Evolutionary conservation across 352 stramenopile genomes (phyloP).

Genomic region (Globisporangium splendens): DNA sequence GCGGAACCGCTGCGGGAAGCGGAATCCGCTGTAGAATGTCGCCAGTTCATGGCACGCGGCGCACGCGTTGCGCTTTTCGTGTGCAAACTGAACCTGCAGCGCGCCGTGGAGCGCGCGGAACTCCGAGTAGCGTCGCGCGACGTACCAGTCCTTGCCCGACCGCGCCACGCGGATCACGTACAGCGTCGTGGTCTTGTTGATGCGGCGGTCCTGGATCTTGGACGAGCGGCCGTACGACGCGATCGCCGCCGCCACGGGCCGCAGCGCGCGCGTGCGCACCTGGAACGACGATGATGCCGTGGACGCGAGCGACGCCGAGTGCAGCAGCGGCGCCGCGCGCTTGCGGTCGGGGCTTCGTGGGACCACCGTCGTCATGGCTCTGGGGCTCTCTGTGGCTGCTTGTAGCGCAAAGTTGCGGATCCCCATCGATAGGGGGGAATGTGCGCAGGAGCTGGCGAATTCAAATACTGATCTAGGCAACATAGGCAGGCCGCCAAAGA

Average conservation of each 20-base stretch:
- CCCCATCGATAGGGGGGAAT: too few relatives aligned
- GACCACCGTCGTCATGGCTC: too few relatives aligned
- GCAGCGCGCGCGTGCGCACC: constrained; percentile 47
- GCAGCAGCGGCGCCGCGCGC: background rate
- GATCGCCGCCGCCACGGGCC: constrained; percentile 56
- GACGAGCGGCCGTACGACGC: constrained; percentile 67
- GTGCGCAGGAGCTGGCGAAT: too few relatives aligned
- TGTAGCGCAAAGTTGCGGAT: too few relatives aligned
- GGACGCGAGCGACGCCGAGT: constrained; percentile 11
- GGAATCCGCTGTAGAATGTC: constrained; percentile 31
- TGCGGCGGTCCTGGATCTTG: constrained; percentile 24
- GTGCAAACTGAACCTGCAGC: constrained; percentile 28
- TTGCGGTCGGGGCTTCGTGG: too few relatives aligned
- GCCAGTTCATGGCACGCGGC: constrained; percentile 48
- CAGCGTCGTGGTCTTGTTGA: constrained; percentile 49
- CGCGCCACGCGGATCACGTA: constrained; percentile 68
- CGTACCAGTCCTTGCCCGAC: constrained; percentile 59
- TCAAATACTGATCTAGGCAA: too few relatives aligned
- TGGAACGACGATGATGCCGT: constrained; percentile 20
- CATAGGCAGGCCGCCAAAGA: too few relatives aligned
- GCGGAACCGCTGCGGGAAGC: constrained; percentile 55
- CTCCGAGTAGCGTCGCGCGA: constrained; percentile 73
- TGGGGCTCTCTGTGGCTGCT: too few relatives aligned
- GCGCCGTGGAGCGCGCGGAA: constrained; percentile 54
- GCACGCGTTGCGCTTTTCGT: constrained; percentile 21